Conservation (phyloP, 176 grass and related monocot genomes). For the Oryza glaberrima region DNA sequence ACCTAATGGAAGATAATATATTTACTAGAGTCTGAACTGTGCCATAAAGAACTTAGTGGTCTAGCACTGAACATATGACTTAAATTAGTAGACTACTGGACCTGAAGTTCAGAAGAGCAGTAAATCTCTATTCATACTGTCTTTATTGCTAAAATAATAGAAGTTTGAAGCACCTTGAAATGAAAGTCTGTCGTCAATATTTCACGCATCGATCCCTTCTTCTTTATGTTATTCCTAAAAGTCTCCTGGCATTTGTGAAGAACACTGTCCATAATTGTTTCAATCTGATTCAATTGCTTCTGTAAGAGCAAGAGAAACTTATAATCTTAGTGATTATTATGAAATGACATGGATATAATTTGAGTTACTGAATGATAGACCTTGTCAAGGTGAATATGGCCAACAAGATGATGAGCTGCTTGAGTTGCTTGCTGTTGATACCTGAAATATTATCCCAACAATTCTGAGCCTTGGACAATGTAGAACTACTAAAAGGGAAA, state of each 20-base stretch:
- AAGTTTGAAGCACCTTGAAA: slow-evolving; percentile 41
- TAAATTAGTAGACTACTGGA: not conserved
- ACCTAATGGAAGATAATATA: not conserved
- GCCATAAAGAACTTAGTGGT: not conserved
- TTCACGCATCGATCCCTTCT: slow-evolving; percentile 45
- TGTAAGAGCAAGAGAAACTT: slow-evolving; percentile 29
- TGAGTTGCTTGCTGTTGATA: slow-evolving; percentile 52
- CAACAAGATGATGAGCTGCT: slow-evolving; percentile 55
- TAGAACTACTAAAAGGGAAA: slow-evolving; percentile 3
- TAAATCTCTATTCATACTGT: not conserved
- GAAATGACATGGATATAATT: slow-evolving; percentile 12
- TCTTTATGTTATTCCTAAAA: slow-evolving; percentile 43
- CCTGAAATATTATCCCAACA: slow-evolving; percentile 41
- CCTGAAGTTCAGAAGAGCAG: slow-evolving; percentile 13
- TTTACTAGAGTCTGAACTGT: slow-evolving; percentile 1
- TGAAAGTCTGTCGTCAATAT: slow-evolving; percentile 44
- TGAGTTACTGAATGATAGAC: slow-evolving; percentile 36
- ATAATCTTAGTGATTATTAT: slow-evolving; percentile 12
- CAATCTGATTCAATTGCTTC: slow-evolving; percentile 55
- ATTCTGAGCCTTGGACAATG: slow-evolving; percentile 28
- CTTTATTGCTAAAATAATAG: slow-evolving; percentile 2
- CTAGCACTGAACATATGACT: slow-evolving; percentile 1
- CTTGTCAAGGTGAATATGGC: slow-evolving; percentile 72
- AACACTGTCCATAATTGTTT: slow-evolving; percentile 46
- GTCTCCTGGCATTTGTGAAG: slow-evolving; percentile 58